Conservation (phyloP, 768 basidiomycete species). For the Butyriboletus loyo region DNA sequence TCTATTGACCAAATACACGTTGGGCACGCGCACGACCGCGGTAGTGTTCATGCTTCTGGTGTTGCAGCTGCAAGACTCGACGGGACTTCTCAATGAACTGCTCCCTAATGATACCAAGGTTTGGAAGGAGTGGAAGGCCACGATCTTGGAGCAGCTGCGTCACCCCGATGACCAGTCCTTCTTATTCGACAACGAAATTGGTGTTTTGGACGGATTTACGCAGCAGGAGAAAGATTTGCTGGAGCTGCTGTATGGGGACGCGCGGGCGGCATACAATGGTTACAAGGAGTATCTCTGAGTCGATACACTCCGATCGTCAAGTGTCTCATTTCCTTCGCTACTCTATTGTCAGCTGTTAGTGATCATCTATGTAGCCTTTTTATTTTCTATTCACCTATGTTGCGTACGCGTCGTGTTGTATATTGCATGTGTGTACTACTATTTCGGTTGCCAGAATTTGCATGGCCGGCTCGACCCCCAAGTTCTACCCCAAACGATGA, state of each 20-base stretch:
- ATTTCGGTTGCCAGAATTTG: too few relatives aligned
- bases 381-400: too few relatives aligned
- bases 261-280: not conserved
- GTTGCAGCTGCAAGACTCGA: not conserved
- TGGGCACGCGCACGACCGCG: not conserved
- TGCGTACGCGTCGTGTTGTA: too few relatives aligned
- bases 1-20: not conserved
- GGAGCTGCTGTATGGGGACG: not conserved
- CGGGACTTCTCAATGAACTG: not conserved
- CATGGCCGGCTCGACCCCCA: too few relatives aligned
- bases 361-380: not conserved
- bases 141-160: not conserved
- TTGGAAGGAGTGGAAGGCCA: not conserved
- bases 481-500: too few relatives aligned
- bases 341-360: not conserved
- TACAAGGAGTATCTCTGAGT: not conserved
- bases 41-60: not conserved
- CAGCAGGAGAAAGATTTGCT: not conserved
- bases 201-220: not conserved
- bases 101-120: not conserved
- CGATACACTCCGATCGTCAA: not conserved
- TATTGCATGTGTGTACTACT: too few relatives aligned
- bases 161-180: not conserved
- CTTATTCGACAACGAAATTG: not conserved
- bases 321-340: not conserved